phyloP scores from a whole-genome alignment of 1,284 basidiomycete species.

The Irpex lacteus region DNA sequence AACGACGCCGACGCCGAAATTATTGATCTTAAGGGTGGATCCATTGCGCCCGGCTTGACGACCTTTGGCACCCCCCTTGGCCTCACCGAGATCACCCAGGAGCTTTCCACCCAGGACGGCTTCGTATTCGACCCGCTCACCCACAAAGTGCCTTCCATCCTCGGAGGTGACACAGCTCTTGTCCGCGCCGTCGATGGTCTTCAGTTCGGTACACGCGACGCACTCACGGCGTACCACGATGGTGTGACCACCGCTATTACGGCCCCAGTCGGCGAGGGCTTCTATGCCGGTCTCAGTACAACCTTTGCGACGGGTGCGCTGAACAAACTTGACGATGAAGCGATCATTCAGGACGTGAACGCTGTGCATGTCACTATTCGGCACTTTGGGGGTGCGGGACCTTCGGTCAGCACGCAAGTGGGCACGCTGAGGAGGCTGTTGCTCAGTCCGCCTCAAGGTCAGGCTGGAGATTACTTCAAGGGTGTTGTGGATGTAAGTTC shows the following conservation, averaged over 20 bases:
- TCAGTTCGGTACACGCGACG: slow-evolving; percentile 68
- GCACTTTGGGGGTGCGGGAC: slow-evolving; percentile 28
- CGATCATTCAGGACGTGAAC: slow-evolving; percentile 47
- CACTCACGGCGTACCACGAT: slow-evolving; percentile 48
- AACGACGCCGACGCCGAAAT: slow-evolving; percentile 14
- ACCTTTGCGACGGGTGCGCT: slow-evolving; percentile 44
- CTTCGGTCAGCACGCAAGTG: slow-evolving; percentile 64
- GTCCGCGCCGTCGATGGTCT: slow-evolving; percentile 75
- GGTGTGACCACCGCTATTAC: slow-evolving; percentile 40
- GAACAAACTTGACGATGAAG: slow-evolving; percentile 43
- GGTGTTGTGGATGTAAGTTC: slow-evolving; percentile 44
- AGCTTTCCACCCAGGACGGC: slow-evolving; percentile 45
- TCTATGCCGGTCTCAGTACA: slow-evolving; percentile 49
- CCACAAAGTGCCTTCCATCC: slow-evolving; percentile 40
- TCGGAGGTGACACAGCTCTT: slow-evolving; percentile 52
- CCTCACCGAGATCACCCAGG: slow-evolving; percentile 36
- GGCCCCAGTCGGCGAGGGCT: slow-evolving; percentile 41
- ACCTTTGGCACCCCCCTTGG: slow-evolving; percentile 37
- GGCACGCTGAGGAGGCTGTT: slow-evolving; percentile 64
- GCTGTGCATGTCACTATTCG: slow-evolving; percentile 50
- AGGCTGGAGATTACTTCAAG: slow-evolving; percentile 51
- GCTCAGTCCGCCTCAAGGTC: slow-evolving; percentile 41
- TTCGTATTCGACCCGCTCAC: slow-evolving; percentile 48
- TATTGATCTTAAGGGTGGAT: slow-evolving; percentile 38
- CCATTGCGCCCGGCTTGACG: slow-evolving; percentile 40